Base-by-base conservation (phyloP, 2,329 filamentous ascomycete species). In the Aspergillus unguis region DNA sequence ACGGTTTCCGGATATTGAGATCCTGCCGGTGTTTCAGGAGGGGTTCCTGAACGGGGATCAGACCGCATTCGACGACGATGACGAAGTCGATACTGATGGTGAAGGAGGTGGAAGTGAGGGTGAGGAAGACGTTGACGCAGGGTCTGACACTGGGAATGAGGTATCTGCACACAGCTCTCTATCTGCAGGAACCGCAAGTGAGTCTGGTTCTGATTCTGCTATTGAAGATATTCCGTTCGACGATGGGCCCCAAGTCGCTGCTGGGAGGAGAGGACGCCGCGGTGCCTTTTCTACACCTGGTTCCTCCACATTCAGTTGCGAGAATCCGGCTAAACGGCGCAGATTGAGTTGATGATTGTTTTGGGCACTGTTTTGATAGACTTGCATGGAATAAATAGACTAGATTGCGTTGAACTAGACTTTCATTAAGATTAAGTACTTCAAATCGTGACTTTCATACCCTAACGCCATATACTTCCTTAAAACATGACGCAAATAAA, bases 1-100 rank as follows among this genome's bases (percentile, higher is more conserved):
- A 26, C 56, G 57, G 23, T 74, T 74, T 46, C 71, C 71, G 0
- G 71, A 74, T 58, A 66, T 74, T 37, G 71, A 73, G 55, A 71
- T 74, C 37, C 54, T 74, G 40, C 71, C 71, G 1, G 62, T 57
- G 4, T 70, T 72, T 51, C 38, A 55, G 48, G 46, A 40, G 23
- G 58, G 56, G 6, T 38, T 17, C 17, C 17, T 17, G 17, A 17
- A 17, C 17, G 17, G 17, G 17, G 17, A 17, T 17, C 17, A 17
- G 17, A 17, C 17, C 1, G 17, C 17, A 17, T 17, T 17, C 17
- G 17, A 17, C 17, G 17, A 17, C 1, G 17, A 17, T 55, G 56
- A 61, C 1, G 8, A 26, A 26, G 3, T 23, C 7, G 26, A 10
- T 40, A 6, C 25, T 33, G 40, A 27, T 3, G 11, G 25, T 25